Conservation (phyloP, 2,329 filamentous ascomycete genomes). For the Diaporthe ilicicola region DNA sequence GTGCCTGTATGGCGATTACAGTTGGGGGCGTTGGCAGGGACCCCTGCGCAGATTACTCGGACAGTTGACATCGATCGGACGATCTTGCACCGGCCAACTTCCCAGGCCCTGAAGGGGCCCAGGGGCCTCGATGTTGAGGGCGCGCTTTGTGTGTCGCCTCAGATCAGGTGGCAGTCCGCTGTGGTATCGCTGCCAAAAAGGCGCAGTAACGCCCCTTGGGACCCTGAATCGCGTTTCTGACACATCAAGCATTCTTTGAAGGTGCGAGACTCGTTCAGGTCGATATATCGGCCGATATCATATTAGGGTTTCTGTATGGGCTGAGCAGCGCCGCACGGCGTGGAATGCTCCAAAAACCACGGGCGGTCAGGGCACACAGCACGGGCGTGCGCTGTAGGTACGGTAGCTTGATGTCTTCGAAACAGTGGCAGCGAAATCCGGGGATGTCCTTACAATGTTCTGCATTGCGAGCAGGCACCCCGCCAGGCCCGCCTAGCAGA, state of each 20-base stretch:
- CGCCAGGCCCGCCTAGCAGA: background rate
- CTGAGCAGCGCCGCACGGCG: background rate
- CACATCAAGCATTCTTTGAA: background rate
- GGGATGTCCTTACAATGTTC: background rate
- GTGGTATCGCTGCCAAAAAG: background rate
- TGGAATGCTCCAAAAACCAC: constrained; percentile 1
- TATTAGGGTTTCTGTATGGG: background rate
- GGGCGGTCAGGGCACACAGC: background rate
- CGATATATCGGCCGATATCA: background rate
- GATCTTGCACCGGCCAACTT: constrained; percentile 14
- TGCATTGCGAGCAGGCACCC: constrained; percentile 9
- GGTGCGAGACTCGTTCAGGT: background rate
- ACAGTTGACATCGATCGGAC: constrained; percentile 12
- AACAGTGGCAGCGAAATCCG: constrained; percentile 7
- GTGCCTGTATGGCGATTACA: no score
- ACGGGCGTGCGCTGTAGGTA: background rate
- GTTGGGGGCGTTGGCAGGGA: background rate
- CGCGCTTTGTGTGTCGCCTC: background rate
- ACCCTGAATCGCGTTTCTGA: background rate
- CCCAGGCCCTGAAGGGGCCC: background rate
- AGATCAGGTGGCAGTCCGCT: background rate
- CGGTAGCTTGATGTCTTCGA: background rate
- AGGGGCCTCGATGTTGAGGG: background rate
- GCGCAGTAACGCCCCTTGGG: background rate
- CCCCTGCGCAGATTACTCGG: constrained; percentile 18